Base-by-base conservation (phyloP, 2,329 filamentous ascomycete genomes). In the Sporothrix dimorphospora region DNA sequence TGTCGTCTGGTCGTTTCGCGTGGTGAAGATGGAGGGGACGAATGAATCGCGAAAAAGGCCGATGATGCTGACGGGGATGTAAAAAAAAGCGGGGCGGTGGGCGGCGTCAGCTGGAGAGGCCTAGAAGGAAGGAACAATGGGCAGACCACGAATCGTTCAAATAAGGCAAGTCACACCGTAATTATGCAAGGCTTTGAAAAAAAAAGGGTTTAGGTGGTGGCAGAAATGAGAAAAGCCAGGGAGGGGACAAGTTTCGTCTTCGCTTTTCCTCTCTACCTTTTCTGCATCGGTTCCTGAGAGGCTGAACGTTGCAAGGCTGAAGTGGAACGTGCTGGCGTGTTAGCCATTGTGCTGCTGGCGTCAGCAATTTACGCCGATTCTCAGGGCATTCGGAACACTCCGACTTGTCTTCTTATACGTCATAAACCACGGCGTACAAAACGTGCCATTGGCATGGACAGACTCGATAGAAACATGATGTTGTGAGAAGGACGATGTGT, bases 121-220 rank as follows among this genome's bases (percentile, higher is more conserved):
- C 63, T 47, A 66, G 24, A 47, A 47, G 63, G 63, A 30, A 66
- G 63, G 63, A 66, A 30, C 61, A 49, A 49, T 63, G 38, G 59
- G 42, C 34, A 63, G 11, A 21, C 59, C 14, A 11, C 38, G 6
- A 42, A 27, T 65, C 38, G 11, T 14, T 24, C 21, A 8, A 65
- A 27, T 21, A n/a, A 45, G 59, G 38, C 59, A 65, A 65, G 59
- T 38, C 59, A 65, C 59, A 65, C 38, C n/a, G 12, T n/a, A 5
- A n/a, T 9, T 14, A 63, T 42, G 59, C n/a, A 38, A 45, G n/a
- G 59, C 59, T 34, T 12, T 57, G 53, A 19, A 12, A 45, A 42
- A 45, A 42, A 14, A 40, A 45, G n/a, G 11, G 11, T 0, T 65
- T 45, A 5, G 38, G n/a, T 30, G 27, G 30, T 49, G 47, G 47